Evolutionary conservation across 2,329 filamentous ascomycete species (phyloP), one percentile per base, ranked within the genome.

Genomic region (Cladobotryum protrusum): DNA sequence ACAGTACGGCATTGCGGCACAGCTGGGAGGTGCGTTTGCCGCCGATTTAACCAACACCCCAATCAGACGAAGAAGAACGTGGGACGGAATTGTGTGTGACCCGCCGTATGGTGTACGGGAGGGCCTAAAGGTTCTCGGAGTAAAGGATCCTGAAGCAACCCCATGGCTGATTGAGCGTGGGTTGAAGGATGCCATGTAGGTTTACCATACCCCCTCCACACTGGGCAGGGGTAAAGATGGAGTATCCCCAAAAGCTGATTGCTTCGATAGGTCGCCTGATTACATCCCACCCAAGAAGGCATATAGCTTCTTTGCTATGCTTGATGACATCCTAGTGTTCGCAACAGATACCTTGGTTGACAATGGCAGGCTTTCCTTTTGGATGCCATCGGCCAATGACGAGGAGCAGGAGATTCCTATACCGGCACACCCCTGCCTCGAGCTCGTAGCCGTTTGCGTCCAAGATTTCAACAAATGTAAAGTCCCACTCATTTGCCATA

Each of bases 81-180:
- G 97, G 52, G 91, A 99, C 66, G 91, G 89, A 4, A 95, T 99
- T 52, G 76, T 97, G 6, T 97, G 91, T 61, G 93, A 99, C 69
- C 93, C 93, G 15, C 93, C 93, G 0, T 99, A 99, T 63, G 93
- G 93, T 2, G 90, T 99, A 5, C 79, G 93, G 43, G 93, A 99
- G 67, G 93, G 93, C 0, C 69, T 97, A 52, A 87, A 87, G 61
- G 92, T 99, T 2, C 75, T 99, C 1, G 93, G 93, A 1, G 78
- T 81, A 48, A 82, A 85, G 54, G 84, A 93, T 59, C 78, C 80
- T 0, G 76, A 76, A 47, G 83, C 79, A 59, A 72, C 69, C 4
- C 72, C 76, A 1, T 78, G 76, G 60, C 73, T 87, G 1, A 73
- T 88, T 29, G 80, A 86, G 50, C 81, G 88, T 61, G 89, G 88